These are phyloP conservation scores for Escallonia herrerae DNA, from an alignment of 129 eudicot genomes.

Conservation along the genomic window DNA sequence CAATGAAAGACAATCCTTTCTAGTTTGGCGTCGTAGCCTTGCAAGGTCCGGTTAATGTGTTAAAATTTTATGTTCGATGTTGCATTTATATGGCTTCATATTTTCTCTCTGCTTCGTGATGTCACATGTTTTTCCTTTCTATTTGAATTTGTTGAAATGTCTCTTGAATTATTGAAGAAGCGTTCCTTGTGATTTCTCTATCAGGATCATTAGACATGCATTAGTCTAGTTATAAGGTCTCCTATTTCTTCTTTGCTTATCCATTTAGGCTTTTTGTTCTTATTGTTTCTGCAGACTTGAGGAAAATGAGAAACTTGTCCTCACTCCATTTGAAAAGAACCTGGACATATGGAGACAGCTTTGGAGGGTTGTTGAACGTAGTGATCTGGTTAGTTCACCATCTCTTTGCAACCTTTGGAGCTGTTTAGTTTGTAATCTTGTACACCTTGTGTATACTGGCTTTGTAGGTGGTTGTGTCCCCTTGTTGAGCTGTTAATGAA, in stretches of 20 bases:
- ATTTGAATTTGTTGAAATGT: not conserved
- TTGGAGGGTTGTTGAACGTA: constrained; percentile 98
- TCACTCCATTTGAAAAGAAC: constrained; percentile 96
- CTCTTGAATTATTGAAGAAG: not conserved
- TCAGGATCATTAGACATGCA: too few species aligned
- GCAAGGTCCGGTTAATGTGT: constrained; percentile 50
- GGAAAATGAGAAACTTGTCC: constrained; percentile 91
- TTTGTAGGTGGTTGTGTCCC: too few species aligned
- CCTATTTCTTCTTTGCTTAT: too few species aligned
- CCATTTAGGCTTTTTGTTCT: not conserved
- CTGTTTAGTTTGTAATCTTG: too few species aligned
- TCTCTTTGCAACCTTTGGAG: too few species aligned
- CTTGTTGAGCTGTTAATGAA: too few species aligned
- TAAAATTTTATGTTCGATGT: not conserved
- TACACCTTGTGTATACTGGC: too few species aligned
- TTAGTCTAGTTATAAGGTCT: too few species aligned
- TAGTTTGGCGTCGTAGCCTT: constrained; percentile 89
- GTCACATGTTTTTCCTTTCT: too few species aligned
- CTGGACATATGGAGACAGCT: constrained; percentile 98
- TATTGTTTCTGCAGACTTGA: constrained; percentile 54
- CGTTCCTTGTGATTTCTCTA: too few species aligned
- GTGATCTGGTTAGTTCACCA: constrained; percentile 64
- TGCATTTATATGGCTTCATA: too few species aligned
- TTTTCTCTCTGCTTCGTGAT: not conserved
- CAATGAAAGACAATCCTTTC: constrained; percentile 74